Percentiles rank a stretch among this genome's conserved stretches.
Conservation (phyloP, 1,284 basidiomycete species). For the Ganoderma lingzhi region DNA sequence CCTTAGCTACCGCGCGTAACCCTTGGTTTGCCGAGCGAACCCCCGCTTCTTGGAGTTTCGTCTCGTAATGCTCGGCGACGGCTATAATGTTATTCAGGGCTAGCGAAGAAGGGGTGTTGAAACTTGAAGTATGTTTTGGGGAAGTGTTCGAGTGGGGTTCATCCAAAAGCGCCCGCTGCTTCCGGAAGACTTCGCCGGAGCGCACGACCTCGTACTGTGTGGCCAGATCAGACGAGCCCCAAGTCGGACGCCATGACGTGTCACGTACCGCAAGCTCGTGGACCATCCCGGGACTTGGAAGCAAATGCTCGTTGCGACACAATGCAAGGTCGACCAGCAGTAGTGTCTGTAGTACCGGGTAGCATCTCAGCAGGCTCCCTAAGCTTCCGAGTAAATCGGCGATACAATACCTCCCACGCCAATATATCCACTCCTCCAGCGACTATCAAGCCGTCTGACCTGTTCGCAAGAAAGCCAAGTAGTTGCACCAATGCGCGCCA, state of each 20-base stretch:
- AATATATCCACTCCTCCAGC: constrained; percentile 60
- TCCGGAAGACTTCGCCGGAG: constrained; percentile 55
- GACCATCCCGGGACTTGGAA: constrained; percentile 58
- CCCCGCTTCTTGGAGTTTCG: constrained; percentile 54
- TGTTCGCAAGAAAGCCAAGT: constrained; percentile 60
- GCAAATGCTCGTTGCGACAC: constrained; percentile 55
- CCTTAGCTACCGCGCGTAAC: constrained; percentile 58
- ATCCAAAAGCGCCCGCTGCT: constrained; percentile 53
- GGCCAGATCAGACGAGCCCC: background rate
- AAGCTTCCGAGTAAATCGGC: background rate
- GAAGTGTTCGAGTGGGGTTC: constrained; percentile 35
- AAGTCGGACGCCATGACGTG: background rate
- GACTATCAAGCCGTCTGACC: constrained; percentile 56
- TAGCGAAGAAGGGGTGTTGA: constrained; percentile 35
- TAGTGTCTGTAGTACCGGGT: constrained; percentile 37
- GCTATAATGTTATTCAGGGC: constrained; percentile 53
- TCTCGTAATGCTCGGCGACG: constrained; percentile 58
- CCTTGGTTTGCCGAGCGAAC: constrained; percentile 57
- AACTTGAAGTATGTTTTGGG: constrained; percentile 22
- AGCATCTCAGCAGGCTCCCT: background rate
- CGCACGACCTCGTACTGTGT: constrained; percentile 70
- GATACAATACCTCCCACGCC: constrained; percentile 54
- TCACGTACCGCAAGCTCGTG: constrained; percentile 66
- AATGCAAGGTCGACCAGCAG: constrained; percentile 58
- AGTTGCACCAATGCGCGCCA: constrained; percentile 64